Percentiles rank a stretch among this genome's conserved stretches.
Conservation (phyloP, 208 protist genomes). For the Acanthamoeba royreba region DNA sequence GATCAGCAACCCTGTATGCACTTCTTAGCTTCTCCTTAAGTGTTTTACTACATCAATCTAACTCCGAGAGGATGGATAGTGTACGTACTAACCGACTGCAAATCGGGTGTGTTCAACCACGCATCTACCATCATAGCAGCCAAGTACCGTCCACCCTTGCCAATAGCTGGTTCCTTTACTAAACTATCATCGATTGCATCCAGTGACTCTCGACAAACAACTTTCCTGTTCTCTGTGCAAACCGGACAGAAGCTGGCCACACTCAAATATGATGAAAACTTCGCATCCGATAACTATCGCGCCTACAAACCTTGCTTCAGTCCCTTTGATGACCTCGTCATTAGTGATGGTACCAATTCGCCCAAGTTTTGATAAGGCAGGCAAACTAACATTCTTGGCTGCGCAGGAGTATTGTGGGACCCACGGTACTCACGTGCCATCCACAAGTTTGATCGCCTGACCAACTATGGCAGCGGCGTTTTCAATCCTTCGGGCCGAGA, state of each 20-base stretch:
- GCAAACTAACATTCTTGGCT: background rate
- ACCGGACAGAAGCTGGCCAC: background rate
- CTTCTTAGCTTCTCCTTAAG: no score
- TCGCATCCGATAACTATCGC: background rate
- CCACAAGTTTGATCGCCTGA: constrained; percentile 52
- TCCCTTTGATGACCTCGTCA: constrained; percentile 46
- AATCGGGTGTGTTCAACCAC: constrained; percentile 31
- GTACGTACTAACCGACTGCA: background rate
- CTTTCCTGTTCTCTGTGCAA: constrained; percentile 10
- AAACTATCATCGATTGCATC: no score
- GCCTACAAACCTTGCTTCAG: constrained; percentile 24
- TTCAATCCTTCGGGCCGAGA: constrained; percentile 54
- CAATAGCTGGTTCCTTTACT: no score
- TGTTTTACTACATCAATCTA: no score
- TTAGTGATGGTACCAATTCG: background rate
- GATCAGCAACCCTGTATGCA: constrained; percentile 15
- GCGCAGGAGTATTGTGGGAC: constrained; percentile 42
- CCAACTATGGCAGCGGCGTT: constrained; percentile 48
- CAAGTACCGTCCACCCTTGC: no score
- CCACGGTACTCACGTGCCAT: constrained; percentile 35
- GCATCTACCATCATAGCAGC: constrained; percentile 15
- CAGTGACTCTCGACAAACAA: background rate
- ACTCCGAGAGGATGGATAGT: background rate
- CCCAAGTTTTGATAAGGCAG: no score
- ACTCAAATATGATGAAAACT: background rate